These are phyloP conservation scores for Tetragonia tetragonoides DNA, from an alignment of 148 eudicot genomes.

Conservation along the genomic window DNA sequence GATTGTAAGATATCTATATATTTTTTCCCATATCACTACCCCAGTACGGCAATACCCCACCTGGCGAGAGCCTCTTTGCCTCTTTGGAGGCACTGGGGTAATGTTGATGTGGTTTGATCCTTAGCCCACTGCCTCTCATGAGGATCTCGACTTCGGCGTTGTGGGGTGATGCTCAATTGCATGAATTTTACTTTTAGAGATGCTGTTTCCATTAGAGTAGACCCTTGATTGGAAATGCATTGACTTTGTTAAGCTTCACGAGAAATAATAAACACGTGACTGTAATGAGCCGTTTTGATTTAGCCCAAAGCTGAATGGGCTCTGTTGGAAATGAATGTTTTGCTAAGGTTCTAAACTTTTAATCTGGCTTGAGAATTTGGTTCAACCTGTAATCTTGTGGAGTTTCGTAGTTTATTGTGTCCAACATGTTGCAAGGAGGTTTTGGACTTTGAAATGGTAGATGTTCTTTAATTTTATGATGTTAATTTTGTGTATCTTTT, in stretches of 20 bases:
- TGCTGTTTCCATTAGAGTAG: not conserved
- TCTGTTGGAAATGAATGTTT: not conserved
- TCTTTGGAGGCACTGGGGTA: no score
- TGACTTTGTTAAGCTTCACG: not conserved
- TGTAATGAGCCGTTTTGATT: no score
- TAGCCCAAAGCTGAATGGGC: no score
- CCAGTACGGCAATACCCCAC: no score
- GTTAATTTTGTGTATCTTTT: no score
- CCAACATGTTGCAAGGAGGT: not conserved
- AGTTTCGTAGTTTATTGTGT: not conserved
- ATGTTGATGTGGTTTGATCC: no score
- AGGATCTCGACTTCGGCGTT: not conserved
- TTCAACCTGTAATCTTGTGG: constrained; percentile 5
- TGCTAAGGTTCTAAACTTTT: no score
- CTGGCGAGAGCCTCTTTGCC: no score
- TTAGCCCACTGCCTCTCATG: not conserved
- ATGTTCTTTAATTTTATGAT: not conserved
- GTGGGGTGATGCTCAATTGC: not conserved
- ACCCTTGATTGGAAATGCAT: not conserved
- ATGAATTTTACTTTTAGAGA: not conserved
- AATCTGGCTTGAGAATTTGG: not conserved
- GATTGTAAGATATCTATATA: no score
- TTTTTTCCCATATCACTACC: not conserved
- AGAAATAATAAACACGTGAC: not conserved
- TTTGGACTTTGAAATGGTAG: not conserved